These are phyloP conservation scores for Pleurotus ostreatus DNA, from an alignment of 768 basidiomycete species.

Conservation along the genomic window DNA sequence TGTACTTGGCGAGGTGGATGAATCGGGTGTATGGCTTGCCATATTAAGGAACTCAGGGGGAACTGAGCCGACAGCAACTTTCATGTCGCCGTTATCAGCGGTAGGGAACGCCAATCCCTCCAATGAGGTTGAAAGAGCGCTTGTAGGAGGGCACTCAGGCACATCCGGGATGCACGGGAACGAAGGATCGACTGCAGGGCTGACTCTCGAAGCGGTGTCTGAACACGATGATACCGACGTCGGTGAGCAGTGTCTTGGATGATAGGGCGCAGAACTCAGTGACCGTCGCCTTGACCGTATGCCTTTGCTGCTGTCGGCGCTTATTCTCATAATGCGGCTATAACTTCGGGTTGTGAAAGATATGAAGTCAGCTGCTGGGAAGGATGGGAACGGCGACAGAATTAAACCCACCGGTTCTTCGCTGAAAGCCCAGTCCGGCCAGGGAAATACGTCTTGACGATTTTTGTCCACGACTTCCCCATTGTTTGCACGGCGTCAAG, in stretches of 20 bases:
- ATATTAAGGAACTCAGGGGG: conserved; percentile 3
- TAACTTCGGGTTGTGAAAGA: background rate
- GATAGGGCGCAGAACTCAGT: background rate
- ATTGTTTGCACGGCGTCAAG: conserved; percentile 50
- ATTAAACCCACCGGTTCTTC: conserved; percentile 46
- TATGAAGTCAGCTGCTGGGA: no score
- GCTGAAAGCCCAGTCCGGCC: conserved; percentile 56
- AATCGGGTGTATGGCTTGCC: background rate
- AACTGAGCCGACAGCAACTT: background rate
- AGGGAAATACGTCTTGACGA: conserved; percentile 58
- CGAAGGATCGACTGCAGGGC: conserved; percentile 1
- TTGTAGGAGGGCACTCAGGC: background rate
- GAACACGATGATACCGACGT: conserved; percentile 4
- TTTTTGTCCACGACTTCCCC: conserved; percentile 60
- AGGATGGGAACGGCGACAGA: background rate
- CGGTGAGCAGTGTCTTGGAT: conserved; percentile 2
- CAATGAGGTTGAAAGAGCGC: background rate
- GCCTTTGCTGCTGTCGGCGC: conserved; percentile 1
- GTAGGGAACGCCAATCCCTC: background rate
- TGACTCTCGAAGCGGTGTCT: background rate
- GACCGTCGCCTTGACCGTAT: conserved; percentile 2
- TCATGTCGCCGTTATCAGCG: background rate
- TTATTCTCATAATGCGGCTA: conserved; percentile 5
- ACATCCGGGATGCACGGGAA: conserved; percentile 5
- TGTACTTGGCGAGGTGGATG: background rate